phyloP scores from a whole-genome alignment of 257 asterid genomes.

The Fraxinus cuspidata region DNA sequence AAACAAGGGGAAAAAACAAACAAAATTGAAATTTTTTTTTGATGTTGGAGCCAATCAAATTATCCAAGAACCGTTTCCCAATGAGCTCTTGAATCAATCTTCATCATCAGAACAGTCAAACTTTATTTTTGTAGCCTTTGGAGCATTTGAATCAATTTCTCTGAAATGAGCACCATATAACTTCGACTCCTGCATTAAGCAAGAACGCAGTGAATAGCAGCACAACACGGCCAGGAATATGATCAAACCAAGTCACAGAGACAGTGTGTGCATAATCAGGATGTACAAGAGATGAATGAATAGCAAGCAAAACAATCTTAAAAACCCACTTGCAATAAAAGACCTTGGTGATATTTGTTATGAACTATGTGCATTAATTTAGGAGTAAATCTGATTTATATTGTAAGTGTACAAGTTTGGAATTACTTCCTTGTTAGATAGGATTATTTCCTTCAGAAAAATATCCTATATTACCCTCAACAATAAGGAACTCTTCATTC shows the following conservation, averaged over 20 bases:
- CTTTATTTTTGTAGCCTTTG: conserved; percentile 80
- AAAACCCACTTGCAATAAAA: not conserved
- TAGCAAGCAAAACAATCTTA: not conserved
- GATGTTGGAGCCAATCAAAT: not conserved
- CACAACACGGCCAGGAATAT: not conserved
- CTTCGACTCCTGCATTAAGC: conserved; percentile 76
- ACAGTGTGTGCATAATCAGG: not conserved
- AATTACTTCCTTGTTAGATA: too few species aligned
- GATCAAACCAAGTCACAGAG: not conserved
- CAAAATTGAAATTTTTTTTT: not conserved
- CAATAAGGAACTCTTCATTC: not conserved
- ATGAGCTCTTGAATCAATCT: conserved; percentile 39
- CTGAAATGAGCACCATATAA: conserved; percentile 93
- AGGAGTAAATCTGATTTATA: too few species aligned
- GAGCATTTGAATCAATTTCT: conserved; percentile 86
- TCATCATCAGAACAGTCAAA: conserved; percentile 76
- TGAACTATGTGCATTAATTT: too few species aligned
- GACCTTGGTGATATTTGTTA: too few species aligned
- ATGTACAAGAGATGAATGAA: too few species aligned
- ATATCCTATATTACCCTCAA: too few species aligned
- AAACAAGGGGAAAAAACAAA: too few species aligned
- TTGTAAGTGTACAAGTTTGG: too few species aligned
- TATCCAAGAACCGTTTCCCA: not conserved
- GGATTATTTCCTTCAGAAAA: too few species aligned
- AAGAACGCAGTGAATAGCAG: conserved; percentile 20